Percentiles rank a stretch among this genome's conserved stretches.
These are phyloP conservation scores for Cytospora schulzeri DNA, from an alignment of 2,329 filamentous ascomycete genomes.

Conservation along the genomic window DNA sequence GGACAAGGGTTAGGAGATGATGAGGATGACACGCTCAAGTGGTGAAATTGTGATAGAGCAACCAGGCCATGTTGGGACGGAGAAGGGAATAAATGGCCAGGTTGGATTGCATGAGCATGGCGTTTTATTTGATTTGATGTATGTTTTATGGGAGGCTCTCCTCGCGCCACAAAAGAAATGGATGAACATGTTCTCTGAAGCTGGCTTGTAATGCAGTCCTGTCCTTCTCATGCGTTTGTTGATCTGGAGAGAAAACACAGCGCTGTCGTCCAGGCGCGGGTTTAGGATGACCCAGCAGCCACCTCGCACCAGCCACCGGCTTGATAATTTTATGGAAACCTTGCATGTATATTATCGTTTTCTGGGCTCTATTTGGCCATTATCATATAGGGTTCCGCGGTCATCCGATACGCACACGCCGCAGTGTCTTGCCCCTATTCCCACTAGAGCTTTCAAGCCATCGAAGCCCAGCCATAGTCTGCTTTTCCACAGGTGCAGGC, in stretches of 20 bases:
- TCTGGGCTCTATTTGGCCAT: too few relatives aligned
- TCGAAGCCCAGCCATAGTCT: too few relatives aligned
- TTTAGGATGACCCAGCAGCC: background rate
- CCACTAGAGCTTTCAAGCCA: too few relatives aligned
- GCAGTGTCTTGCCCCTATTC: too few relatives aligned
- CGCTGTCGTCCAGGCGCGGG: background rate
- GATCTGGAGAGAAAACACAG: background rate
- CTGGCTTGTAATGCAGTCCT: background rate
- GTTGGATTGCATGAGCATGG: slow-evolving; percentile 37
- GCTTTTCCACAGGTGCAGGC: too few relatives aligned
- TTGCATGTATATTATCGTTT: too few relatives aligned
- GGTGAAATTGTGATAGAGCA: slow-evolving; percentile 26
- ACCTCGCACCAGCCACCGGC: too few relatives aligned
- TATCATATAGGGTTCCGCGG: too few relatives aligned
- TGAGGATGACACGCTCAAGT: background rate
- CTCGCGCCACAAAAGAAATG: slow-evolving; percentile 15
- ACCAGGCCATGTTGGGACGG: slow-evolving; percentile 22
- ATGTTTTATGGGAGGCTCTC: slow-evolving; percentile 15
- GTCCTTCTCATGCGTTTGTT: background rate
- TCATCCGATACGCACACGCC: too few relatives aligned
- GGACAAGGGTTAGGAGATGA: background rate
- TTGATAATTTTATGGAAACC: too few relatives aligned
- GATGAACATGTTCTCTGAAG: slow-evolving; percentile 9
- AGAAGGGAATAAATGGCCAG: slow-evolving; percentile 9
- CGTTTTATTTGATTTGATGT: slow-evolving; percentile 31